Percentiles rank a stretch among this genome's conserved stretches.
These are phyloP conservation scores for Piper longum DNA, from an alignment of 164 flowering plant species.

Conservation along the genomic window DNA sequence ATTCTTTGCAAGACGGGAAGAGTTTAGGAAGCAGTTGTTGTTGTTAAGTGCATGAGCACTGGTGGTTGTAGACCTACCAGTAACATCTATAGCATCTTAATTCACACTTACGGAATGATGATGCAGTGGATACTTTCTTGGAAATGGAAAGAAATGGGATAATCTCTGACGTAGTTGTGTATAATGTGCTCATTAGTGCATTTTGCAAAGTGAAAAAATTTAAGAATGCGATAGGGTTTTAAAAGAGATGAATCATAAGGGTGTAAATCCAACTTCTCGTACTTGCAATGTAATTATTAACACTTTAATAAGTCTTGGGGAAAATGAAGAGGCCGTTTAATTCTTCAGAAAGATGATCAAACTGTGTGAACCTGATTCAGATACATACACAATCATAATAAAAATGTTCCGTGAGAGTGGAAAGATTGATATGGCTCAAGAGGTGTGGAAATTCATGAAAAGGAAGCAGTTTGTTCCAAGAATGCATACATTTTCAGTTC, in stretches of 20 bases:
- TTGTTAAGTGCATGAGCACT: conserved; percentile 51
- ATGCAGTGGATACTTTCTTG: conserved; percentile 64
- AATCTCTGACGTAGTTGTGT: conserved; percentile 54
- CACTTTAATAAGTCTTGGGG: conserved; percentile 40
- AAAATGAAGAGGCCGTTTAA: conserved; percentile 53
- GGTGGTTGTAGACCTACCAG: conserved; percentile 52
- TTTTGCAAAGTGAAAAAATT: conserved; percentile 65
- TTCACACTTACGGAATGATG: conserved; percentile 77
- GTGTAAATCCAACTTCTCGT: conserved; percentile 58
- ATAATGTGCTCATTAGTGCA: conserved; percentile 78
- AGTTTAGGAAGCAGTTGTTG: conserved; percentile 46
- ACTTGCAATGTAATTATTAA: conserved; percentile 66
- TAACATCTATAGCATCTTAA: conserved; percentile 61
- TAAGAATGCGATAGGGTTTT: conserved; percentile 51
- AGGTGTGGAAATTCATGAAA: conserved; percentile 81
- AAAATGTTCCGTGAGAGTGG: conserved; percentile 71
- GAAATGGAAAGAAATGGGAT: conserved; percentile 76
- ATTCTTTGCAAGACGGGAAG: conserved; percentile 83
- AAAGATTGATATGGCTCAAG: conserved; percentile 51
- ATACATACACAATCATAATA: conserved; percentile 84
- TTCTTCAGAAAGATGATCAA: conserved; percentile 63
- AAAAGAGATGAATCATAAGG: conserved; percentile 55
- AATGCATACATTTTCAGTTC: conserved; percentile 84
- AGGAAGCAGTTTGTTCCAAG: conserved; percentile 70
- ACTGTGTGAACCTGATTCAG: conserved; percentile 85